A percentile compares a stretch with the other conserved stretches of the same genome.
phyloP scores from a whole-genome alignment of 495 filamentous ascomycete genomes.

The Penicillium steckii region DNA sequence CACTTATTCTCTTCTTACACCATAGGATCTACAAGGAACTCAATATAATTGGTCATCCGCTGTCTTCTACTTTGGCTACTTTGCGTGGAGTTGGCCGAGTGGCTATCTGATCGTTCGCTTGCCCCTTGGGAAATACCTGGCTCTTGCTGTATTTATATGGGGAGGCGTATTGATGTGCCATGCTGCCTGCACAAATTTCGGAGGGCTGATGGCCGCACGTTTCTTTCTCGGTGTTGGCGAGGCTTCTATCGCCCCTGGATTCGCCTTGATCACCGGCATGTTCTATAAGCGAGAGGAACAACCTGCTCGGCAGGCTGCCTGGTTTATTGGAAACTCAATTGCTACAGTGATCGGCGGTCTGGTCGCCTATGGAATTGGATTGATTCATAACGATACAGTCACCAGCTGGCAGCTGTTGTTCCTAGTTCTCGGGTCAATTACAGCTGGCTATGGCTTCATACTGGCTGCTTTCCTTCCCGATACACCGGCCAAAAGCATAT shows the following conservation, averaged over 20 bases:
- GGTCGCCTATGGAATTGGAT: conserved; percentile 43
- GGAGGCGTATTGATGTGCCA: conserved; percentile 33
- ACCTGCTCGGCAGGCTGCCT: conserved; percentile 52
- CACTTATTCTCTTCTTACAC: neutral
- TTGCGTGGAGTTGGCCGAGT: conserved; percentile 50
- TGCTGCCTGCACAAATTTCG: conserved; percentile 49
- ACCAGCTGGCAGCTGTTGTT: conserved; percentile 40
- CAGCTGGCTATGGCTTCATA: conserved; percentile 36
- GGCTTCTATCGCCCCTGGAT: conserved; percentile 55
- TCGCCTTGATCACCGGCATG: conserved; percentile 58
- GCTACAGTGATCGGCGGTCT: conserved; percentile 48
- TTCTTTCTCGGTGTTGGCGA: conserved; percentile 58
- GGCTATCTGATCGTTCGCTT: conserved; percentile 51
- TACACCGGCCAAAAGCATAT: conserved; percentile 44
- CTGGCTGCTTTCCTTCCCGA: conserved; percentile 47
- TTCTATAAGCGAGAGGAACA: conserved; percentile 56
- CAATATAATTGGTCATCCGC: conserved; percentile 49
- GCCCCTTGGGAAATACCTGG: conserved; percentile 51
- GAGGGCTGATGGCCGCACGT: conserved; percentile 46
- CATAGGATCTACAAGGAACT: conserved; percentile 33
- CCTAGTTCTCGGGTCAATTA: conserved; percentile 37
- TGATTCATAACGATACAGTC: conserved; percentile 23
- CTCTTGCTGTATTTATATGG: conserved; percentile 33
- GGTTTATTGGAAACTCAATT: conserved; percentile 52
- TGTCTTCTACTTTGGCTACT: conserved; percentile 52